Conservation (phyloP, 306 rosid species). For the Morella rubra region DNA sequence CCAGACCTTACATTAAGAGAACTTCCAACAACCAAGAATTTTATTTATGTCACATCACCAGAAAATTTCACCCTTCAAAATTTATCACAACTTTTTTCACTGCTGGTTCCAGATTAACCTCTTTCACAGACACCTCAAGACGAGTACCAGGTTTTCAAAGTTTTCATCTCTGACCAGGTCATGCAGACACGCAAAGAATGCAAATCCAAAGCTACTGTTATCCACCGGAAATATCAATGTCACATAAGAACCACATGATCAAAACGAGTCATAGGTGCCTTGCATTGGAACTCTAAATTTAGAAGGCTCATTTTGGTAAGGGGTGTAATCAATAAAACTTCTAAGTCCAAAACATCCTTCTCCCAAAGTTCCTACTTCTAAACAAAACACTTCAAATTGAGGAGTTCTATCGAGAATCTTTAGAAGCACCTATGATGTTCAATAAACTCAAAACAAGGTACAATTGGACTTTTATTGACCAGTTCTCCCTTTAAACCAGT, state of each 20-base stretch:
- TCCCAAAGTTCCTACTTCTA: neutral
- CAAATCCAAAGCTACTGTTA: no score
- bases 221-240: no score
- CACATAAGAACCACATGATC: no score
- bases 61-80: neutral
- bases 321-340: no score
- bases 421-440: neutral
- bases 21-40: neutral
- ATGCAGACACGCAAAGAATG: no score
- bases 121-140: neutral
- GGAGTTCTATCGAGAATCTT: neutral
- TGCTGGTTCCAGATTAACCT: neutral
- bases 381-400: neutral
- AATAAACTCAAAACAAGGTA: neutral
- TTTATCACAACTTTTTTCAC: neutral
- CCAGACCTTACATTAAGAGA: neutral
- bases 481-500: neutral
- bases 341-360: neutral
- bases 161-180: neutral
- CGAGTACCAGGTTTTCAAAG: neutral
- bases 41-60: neutral
- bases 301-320: no score
- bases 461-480: neutral
- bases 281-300: no score
- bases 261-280: no score